Evolutionary conservation across 1,284 basidiomycete species (phyloP).

Genomic region (Cutaneotrichosporon sp.): DNA sequence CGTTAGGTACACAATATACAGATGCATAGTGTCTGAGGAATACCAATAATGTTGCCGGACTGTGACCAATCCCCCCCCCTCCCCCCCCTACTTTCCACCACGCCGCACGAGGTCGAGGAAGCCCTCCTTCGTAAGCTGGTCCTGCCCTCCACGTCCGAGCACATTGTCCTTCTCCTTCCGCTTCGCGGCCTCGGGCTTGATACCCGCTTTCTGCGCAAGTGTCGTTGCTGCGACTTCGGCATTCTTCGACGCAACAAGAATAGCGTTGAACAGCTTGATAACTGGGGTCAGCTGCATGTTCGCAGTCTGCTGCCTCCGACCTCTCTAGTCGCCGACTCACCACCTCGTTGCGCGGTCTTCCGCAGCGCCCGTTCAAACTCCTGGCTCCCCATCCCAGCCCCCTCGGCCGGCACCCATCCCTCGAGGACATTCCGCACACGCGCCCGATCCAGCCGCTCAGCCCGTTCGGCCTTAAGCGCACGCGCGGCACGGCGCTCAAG

Average conservation of each 20-base stretch:
- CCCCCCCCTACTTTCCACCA: constrained; percentile 2
- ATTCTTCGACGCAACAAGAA: constrained; percentile 44
- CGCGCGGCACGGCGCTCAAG: constrained; percentile 32
- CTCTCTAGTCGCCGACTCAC: constrained; percentile 37
- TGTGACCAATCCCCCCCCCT: background rate
- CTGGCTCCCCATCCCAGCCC: constrained; percentile 33
- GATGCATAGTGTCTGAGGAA: background rate
- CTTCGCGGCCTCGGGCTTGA: constrained; percentile 37
- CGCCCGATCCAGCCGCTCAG: constrained; percentile 43
- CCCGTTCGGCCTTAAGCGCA: constrained; percentile 37
- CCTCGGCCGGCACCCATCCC: constrained; percentile 38
- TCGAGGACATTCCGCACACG: constrained; percentile 44
- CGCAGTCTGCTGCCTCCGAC: background rate
- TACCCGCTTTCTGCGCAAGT: constrained; percentile 30
- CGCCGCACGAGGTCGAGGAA: constrained; percentile 49
- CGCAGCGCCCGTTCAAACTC: constrained; percentile 49
- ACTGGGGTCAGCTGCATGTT: constrained; percentile 24
- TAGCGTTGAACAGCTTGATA: constrained; percentile 51
- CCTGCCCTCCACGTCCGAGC: constrained; percentile 43
- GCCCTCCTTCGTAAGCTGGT: constrained; percentile 48
- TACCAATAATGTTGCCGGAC: background rate
- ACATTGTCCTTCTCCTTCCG: constrained; percentile 49
- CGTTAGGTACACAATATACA: background rate
- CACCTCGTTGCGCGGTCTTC: constrained; percentile 50
- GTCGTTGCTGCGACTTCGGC: constrained; percentile 31